Evolutionary conservation across 352 stramenopile genomes (phyloP).

Genomic region (Phytopythium cucurbitacearum): DNA sequence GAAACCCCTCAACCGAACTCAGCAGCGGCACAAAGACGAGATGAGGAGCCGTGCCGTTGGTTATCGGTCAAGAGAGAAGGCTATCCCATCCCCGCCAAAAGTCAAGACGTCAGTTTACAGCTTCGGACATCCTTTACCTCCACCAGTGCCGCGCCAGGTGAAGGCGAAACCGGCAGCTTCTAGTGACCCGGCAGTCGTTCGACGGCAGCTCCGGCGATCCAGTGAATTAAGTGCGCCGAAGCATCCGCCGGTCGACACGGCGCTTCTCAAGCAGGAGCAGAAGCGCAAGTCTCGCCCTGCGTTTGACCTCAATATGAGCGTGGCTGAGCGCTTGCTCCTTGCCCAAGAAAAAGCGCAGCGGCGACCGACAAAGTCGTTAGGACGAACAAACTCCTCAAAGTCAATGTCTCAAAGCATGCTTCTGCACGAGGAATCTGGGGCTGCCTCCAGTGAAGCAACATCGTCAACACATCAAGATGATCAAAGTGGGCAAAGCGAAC

Average conservation of each 20-base stretch:
- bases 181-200: constrained; percentile 28
- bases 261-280: constrained; percentile 48
- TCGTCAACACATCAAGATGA: too few relatives aligned
- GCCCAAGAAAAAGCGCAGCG: constrained; percentile 41
- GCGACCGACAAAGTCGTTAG: constrained; percentile 10
- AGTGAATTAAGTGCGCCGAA: constrained; percentile 67
- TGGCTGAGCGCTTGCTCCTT: constrained; percentile 56
- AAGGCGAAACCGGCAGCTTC: constrained; percentile 29
- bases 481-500: too few relatives aligned
- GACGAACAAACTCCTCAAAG: constrained; percentile 6
- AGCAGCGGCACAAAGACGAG: constrained; percentile 70
- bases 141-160: constrained; percentile 14
- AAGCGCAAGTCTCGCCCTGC: constrained; percentile 54
- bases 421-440: too few relatives aligned
- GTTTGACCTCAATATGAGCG: constrained; percentile 64
- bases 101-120: constrained; percentile 42
- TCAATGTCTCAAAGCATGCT: too few relatives aligned
- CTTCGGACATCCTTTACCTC: constrained; percentile 41
- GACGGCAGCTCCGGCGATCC: constrained; percentile 47
- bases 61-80: constrained; percentile 57
- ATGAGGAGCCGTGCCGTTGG: constrained; percentile 53
- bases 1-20: constrained; percentile 39
- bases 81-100: constrained; percentile 44
- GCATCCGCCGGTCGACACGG: constrained; percentile 52
- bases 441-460: too few relatives aligned